Evolutionary conservation across 495 filamentous ascomycete genomes (phyloP), one percentile per base, ranked within the genome.

Genomic region (Aspergillus carlsbadensis): DNA sequence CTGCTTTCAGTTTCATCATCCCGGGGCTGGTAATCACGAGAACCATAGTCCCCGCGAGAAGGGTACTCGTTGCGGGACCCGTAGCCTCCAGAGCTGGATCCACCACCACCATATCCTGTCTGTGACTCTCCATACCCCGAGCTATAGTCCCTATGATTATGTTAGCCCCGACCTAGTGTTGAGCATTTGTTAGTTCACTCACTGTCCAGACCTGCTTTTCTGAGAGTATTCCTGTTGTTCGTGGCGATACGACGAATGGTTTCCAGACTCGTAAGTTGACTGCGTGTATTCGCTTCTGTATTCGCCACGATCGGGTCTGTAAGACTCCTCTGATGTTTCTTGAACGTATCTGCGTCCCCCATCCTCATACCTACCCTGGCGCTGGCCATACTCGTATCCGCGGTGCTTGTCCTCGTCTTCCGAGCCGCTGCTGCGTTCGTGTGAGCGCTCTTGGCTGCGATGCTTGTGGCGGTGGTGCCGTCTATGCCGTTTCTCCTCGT

Each of bases 301-400:
- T 10, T 62, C 60, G 33, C 59, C 58, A 53, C 59, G 60, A n/a
- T 54, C 53, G 34, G 52, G 60, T n/a, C 22, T 52, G 35, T 47
- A 60, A 8, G 21, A 42, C n/a, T 52, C 47, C 35, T 48, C n/a
- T n/a, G 52, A 52, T 6, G 49, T n/a, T 17, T 50, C n/a, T 11
- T 44, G 54, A 11, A 22, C 36, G 8, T 50, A 50, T 49, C 20
- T 21, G 11, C 29, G 37, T 18, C 24, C 36, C 11, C 36, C 46
- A 26, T 57, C 45, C 31, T 57, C 43, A 15, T 35, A 58, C 14
- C 15, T 14, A 17, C 53, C 18, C 20, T 47, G 15, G n/a, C 31
- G 49, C 17, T 33, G 35, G 36, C 35, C 26, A 41, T 52, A 52
- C 35, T 48, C 17, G 15, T 49, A 40, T 29, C 29, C 24, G 10